These are phyloP conservation scores for Aegilops bicornis DNA, from an alignment of 176 grass and related monocot genomes.

Conservation along the genomic window DNA sequence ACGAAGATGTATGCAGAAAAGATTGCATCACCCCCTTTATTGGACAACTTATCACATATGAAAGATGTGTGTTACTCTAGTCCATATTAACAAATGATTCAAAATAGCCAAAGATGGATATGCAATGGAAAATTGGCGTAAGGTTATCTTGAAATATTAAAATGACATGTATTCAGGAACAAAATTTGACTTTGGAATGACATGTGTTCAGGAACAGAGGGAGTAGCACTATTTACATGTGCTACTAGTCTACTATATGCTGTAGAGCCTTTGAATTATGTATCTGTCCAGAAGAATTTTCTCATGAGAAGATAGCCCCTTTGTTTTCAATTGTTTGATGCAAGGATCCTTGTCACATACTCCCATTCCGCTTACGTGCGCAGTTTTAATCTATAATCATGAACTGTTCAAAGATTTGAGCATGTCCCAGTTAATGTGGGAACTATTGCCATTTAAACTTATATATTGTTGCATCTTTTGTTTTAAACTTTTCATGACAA, in stretches of 20 bases:
- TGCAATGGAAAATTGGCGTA: not conserved
- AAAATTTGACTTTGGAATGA: not conserved
- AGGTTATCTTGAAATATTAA: not conserved
- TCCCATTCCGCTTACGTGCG: not conserved
- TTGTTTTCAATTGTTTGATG: constrained; percentile 20
- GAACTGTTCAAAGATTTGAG: not conserved
- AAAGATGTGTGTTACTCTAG: not conserved
- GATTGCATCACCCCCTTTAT: not conserved
- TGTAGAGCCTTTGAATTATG: not conserved
- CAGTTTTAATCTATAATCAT: constrained; percentile 19
- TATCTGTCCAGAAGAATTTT: not conserved
- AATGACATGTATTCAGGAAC: not conserved
- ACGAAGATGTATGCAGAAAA: not conserved
- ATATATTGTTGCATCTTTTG: constrained; percentile 12
- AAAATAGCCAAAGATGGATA: not conserved
- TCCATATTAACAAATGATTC: not conserved
- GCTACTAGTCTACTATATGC: not conserved
- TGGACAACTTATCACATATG: not conserved
- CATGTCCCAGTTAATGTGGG: not conserved
- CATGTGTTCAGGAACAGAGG: not conserved
- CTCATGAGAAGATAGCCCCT: not conserved
- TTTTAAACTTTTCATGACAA: not conserved
- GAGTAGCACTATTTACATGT: constrained; percentile 3
- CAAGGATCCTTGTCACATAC: not conserved
- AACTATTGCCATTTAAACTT: not conserved